These are phyloP conservation scores for Metarhizium rileyi DNA, from an alignment of 2,329 filamentous ascomycete genomes.

Conservation along the genomic window DNA sequence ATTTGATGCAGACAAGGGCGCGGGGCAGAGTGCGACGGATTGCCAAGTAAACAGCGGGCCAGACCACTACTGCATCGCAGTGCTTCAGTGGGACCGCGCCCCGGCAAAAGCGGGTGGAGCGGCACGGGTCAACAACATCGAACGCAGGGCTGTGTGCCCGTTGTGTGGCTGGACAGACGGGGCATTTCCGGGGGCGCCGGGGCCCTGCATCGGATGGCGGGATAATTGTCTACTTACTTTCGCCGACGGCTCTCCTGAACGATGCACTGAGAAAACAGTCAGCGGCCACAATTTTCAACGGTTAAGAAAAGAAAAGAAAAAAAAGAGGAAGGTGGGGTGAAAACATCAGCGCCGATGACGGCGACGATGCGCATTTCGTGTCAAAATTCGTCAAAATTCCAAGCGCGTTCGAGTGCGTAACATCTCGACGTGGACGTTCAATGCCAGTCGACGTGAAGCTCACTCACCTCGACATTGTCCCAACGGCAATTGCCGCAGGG, in stretches of 20 bases:
- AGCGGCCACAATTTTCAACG: neutral
- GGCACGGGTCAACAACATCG: too few species aligned
- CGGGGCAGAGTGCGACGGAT: too few species aligned
- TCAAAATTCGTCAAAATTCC: too few species aligned
- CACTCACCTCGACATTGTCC: slow-evolving; percentile 59
- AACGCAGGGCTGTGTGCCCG: too few species aligned
- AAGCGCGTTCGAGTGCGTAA: too few species aligned
- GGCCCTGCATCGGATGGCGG: neutral
- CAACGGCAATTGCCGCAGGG: slow-evolving; percentile 82
- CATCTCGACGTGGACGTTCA: too few species aligned
- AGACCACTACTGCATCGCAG: neutral
- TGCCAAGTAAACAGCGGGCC: too few species aligned
- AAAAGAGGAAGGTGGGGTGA: slow-evolving; percentile 7
- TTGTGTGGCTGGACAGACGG: neutral
- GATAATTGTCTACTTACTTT: slow-evolving; percentile 50
- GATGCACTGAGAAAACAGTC: slow-evolving; percentile 38
- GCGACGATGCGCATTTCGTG: too few species aligned
- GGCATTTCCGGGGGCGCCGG: slow-evolving; percentile 4
- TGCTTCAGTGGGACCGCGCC: neutral
- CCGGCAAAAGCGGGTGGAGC: neutral
- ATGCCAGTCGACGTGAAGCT: too few species aligned
- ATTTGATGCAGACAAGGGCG: too few species aligned
- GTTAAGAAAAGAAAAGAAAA: neutral
- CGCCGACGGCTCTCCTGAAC: slow-evolving; percentile 75
- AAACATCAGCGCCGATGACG: too few species aligned